Evolutionary conservation across 2,329 filamentous ascomycete species (phyloP), one percentile per base, ranked within the genome.

Genomic region (Fusarium algeriense): DNA sequence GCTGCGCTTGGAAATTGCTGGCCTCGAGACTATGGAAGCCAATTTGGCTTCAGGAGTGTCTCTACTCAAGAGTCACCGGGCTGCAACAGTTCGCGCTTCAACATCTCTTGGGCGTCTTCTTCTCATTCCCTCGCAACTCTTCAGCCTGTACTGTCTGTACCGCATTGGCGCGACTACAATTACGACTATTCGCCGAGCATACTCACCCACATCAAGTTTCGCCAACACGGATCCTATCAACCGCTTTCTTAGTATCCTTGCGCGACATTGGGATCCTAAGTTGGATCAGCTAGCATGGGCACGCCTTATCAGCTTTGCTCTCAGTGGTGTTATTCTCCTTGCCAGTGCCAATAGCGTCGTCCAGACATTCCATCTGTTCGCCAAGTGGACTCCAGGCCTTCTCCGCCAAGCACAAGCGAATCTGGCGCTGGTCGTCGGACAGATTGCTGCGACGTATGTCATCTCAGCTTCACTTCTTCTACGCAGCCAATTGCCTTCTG

Each of bases 221-320:
- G 87, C 91, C 32, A 89, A 89, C 57, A 91, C 90, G 19, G 94
- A 97, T 78, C 94, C 94, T 1, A 92, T 97, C 78, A 97, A 92
- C 82, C 92, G 93, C 70, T 87, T 95, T 67, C 88, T 97, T 12
- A 92, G 93, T 8, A 85, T 97, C 15, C 82, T 97, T 20, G 93
- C 93, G 7, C 91, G 92, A 60, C 93, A 97, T 81, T 95, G 93
- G 88, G 93, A 97, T 77, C 92, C 93, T 5, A 89, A 91, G 66
- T 87, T 97, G 30, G 92, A 97, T 81, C 92, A 94, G 76, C 87
- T 90, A 14, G 92, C 93, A 13, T 97, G 93, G 93, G 91, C 92
- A 26, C 91, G 93, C 34, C 92, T 94, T 77, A 95, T 97, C 71
- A 94, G 92, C 64, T 97, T 97, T 80, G 83, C 94, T 26, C 86